Evolutionary conservation across 805 yeast genomes (phyloP).

Genomic region (Torulaspora franciscae): DNA sequence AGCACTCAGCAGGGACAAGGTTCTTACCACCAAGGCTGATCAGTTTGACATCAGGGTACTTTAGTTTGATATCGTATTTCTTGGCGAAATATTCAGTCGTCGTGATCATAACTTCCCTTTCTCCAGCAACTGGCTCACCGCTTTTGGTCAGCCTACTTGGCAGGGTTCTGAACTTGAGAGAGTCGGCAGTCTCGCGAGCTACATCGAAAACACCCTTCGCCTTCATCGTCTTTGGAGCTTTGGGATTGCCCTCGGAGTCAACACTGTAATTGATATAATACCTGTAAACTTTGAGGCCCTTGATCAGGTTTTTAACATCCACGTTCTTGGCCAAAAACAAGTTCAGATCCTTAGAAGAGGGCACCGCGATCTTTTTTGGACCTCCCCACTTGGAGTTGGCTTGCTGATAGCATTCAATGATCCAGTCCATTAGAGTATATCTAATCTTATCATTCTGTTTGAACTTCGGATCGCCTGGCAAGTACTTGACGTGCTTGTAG

Average conservation of each 20-base stretch:
- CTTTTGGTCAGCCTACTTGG: constrained; percentile 16
- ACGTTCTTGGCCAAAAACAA: constrained; percentile 17
- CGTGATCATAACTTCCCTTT: constrained; percentile 11
- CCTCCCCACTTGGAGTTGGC: constrained; percentile 7
- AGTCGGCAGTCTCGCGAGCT: constrained; percentile 22
- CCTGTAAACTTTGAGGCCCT: constrained; percentile 23
- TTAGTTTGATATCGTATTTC: constrained; percentile 20
- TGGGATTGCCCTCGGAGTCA: constrained; percentile 21
- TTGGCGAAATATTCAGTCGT: constrained; percentile 16
- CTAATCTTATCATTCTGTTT: constrained; percentile 14
- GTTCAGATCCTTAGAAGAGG: constrained; percentile 18
- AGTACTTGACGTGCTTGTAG: constrained; percentile 21
- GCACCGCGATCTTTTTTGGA: not conserved
- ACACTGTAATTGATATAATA: constrained; percentile 23
- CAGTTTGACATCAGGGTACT: constrained; percentile 22
- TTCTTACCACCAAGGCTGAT: constrained; percentile 21
- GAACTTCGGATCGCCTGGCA: constrained; percentile 23
- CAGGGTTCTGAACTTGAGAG: constrained; percentile 15
- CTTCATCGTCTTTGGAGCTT: constrained; percentile 17
- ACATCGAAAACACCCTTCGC: constrained; percentile 20
- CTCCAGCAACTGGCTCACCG: constrained; percentile 9
- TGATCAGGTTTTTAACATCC: constrained; percentile 15
- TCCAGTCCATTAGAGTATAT: constrained; percentile 22
- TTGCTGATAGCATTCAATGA: constrained; percentile 20
- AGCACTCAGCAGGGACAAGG: constrained; percentile 22